Base-by-base conservation (phyloP, 176 grass and related monocot genomes). In the Avena sativa region DNA sequence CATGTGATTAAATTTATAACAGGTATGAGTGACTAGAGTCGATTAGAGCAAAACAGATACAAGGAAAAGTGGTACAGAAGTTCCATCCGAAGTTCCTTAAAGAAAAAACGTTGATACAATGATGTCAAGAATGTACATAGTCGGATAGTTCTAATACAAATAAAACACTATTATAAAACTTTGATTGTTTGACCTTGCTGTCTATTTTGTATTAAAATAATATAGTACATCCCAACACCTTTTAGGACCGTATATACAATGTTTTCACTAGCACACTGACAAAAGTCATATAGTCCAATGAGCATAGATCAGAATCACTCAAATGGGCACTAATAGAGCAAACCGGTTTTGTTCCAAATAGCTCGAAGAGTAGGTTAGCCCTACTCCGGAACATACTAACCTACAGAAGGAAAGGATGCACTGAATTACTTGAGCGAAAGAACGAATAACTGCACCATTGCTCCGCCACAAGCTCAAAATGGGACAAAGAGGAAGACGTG, bases 341-440 rank as follows among this genome's bases (percentile, higher is more conserved):
- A 49, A 38, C 77, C 58, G 34, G 49, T 78, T 84, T 64, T 71
- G 23, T 47, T 85, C 23, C 12, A 61, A 17, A 19, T 20, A 59
- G 20, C 4, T 58, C 38, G 67, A 83, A 15, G 32, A 32, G 49
- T 4, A 46, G 81, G 50, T 34, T 46, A 66, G 25, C 70, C 70
- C 40, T 34, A 51, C 70, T 76, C 40, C 32, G 51, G 26, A 67
- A 80, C 19, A 55, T 55, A 55, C 51, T 79, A 21, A 13, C 53
- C 17, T 50, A 57, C 14, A 13, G 13, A 12, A 84, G 11, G 75
- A 66, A 84, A 76, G 20, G 66, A 76, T 49, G 19, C 1, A 43
- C 3, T 1, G 13, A 79, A 87, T 84, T 83, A 71, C 68, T 80
- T 25, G 49, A 57, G 30, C 23, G 7, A 25, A 77, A 60, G 53